phyloP scores from a whole-genome alignment of 2,329 filamentous ascomycete species.

The Claviceps digitariae region DNA sequence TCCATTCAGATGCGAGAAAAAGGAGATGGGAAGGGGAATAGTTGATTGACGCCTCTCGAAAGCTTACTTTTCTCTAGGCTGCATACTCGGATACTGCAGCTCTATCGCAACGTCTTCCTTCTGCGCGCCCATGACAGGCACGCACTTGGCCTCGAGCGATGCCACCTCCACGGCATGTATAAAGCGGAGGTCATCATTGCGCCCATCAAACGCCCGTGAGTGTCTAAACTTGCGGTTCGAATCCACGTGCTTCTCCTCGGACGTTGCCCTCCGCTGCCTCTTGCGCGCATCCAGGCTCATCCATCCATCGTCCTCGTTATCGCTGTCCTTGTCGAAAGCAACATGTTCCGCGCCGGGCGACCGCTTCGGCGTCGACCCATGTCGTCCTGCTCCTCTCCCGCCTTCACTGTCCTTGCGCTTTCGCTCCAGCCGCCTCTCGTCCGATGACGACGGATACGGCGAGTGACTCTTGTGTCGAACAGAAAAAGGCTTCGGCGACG shows the following conservation, averaged over 20 bases:
- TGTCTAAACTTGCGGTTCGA: slow-evolving; percentile 33
- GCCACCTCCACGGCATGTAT: slow-evolving; percentile 47
- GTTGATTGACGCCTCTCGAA: background rate
- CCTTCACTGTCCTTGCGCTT: slow-evolving; percentile 32
- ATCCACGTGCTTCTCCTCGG: slow-evolving; percentile 29
- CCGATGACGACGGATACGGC: slow-evolving; percentile 27
- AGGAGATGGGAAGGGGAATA: background rate
- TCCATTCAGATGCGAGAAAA: background rate
- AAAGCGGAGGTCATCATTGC: slow-evolving; percentile 29
- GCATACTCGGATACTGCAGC: slow-evolving; percentile 73
- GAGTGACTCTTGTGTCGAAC: slow-evolving; percentile 26
- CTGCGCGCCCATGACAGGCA: slow-evolving; percentile 33
- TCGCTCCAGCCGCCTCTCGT: slow-evolving; percentile 24
- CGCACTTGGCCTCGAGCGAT: slow-evolving; percentile 35
- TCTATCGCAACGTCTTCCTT: slow-evolving; percentile 46
- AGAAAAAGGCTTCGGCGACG: slow-evolving; percentile 26
- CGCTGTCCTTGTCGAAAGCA: slow-evolving; percentile 36
- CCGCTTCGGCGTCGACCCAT: slow-evolving; percentile 11
- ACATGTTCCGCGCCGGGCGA: slow-evolving; percentile 36
- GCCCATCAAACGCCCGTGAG: slow-evolving; percentile 30
- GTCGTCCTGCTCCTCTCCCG: slow-evolving; percentile 1
- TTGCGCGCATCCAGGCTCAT: slow-evolving; percentile 34
- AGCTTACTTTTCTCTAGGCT: slow-evolving; percentile 51
- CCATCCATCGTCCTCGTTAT: slow-evolving; percentile 40
- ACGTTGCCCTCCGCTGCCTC: slow-evolving; percentile 29